phyloP scores from a whole-genome alignment of 352 stramenopile species.

The Globisporangium apiculatum region DNA sequence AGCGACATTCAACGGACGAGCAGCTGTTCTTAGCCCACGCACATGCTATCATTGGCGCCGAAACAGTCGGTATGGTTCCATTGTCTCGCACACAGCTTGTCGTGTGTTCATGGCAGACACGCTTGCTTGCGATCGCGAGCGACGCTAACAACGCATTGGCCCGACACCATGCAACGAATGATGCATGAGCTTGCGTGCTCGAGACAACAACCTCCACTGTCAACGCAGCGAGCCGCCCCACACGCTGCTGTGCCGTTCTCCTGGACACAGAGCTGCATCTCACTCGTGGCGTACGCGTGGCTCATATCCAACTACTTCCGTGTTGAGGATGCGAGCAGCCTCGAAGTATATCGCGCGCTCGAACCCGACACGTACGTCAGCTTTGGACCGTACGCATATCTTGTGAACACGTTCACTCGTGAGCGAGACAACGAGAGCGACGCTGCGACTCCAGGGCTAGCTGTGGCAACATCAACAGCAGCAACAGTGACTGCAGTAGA shows the following conservation, averaged over 20 bases:
- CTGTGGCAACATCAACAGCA: background rate
- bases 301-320: conserved; percentile 3
- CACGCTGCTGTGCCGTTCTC: background rate
- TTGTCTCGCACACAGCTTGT: too few relatives aligned
- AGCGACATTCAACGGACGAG: too few relatives aligned
- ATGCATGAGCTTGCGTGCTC: too few relatives aligned
- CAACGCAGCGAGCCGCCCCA: too few relatives aligned
- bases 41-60: too few relatives aligned
- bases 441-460: background rate
- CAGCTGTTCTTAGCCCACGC: too few relatives aligned
- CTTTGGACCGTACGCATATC: conserved; percentile 10
- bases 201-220: too few relatives aligned
- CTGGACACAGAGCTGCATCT: background rate
- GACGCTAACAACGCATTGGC: too few relatives aligned
- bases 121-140: too few relatives aligned
- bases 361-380: conserved; percentile 7
- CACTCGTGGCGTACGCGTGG: background rate
- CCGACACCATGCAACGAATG: too few relatives aligned
- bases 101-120: too few relatives aligned
- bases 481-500: background rate
- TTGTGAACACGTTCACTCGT: background rate
- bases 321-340: background rate
- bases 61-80: too few relatives aligned
- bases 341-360: background rate
- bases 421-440: background rate